Evolutionary conservation across 176 grass and related monocot species (phyloP).

Genomic region (Eleusine indica): DNA sequence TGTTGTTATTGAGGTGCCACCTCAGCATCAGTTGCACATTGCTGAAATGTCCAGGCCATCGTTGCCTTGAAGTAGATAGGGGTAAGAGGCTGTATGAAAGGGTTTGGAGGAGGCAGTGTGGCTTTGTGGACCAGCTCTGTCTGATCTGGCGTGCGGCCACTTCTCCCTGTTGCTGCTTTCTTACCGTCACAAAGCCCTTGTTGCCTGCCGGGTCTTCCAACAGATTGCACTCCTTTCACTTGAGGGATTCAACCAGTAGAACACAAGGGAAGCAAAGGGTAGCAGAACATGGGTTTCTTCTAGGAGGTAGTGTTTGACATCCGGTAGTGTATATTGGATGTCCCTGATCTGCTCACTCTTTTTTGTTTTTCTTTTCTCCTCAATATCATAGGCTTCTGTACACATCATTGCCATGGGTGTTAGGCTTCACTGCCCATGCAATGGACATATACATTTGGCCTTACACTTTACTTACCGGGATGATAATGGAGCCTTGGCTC

Average conservation of each 20-base stretch:
- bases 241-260: neutral
- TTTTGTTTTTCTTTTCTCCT: neutral
- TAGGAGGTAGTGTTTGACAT: neutral
- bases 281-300: neutral
- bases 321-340: neutral
- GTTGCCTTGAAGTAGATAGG: neutral
- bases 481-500: neutral
- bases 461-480: conserved; percentile 3
- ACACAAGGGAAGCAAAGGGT: neutral
- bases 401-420: neutral
- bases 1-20: neutral
- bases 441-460: neutral
- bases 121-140: neutral
- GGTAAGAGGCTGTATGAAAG: neutral
- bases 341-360: neutral
- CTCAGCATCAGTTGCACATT: neutral
- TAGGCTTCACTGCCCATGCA: neutral
- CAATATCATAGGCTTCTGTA: neutral
- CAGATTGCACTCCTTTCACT: neutral
- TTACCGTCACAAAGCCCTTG: neutral
- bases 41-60: neutral
- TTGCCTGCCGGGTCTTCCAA: neutral
- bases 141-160: neutral
- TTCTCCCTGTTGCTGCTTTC: neutral
- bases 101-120: neutral